Conservation (phyloP, 2,329 filamentous ascomycete genomes). For the Fusarium chlamydosporum region DNA sequence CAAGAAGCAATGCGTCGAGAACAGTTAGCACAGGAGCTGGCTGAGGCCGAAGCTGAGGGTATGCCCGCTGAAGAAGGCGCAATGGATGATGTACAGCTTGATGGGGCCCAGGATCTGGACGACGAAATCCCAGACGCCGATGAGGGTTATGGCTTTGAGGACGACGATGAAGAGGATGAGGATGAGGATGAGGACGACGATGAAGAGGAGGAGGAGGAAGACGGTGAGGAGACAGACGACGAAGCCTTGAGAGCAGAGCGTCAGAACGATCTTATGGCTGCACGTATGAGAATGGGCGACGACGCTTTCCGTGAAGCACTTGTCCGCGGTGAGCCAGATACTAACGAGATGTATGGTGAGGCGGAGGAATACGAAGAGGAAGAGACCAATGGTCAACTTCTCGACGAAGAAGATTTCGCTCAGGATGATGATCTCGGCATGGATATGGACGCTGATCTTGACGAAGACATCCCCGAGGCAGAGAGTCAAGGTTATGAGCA, state of each 20-base stretch:
- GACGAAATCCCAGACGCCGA: slow-evolving; percentile 80
- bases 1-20: slow-evolving; percentile 80
- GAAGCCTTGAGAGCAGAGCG: slow-evolving; percentile 60
- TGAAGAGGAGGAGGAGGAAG: slow-evolving; percentile 58
- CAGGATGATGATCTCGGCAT: slow-evolving; percentile 53
- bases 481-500: slow-evolving; percentile 79
- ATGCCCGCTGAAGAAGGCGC: slow-evolving; percentile 62
- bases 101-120: slow-evolving; percentile 73
- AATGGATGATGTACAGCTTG: slow-evolving; percentile 70
- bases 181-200: slow-evolving; percentile 61
- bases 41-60: slow-evolving; percentile 70
- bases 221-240: slow-evolving; percentile 59
- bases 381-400: slow-evolving; percentile 69
- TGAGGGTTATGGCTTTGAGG: slow-evolving; percentile 65
- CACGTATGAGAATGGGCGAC: slow-evolving; percentile 69
- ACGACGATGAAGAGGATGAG: slow-evolving; percentile 61
- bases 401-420: slow-evolving; percentile 73
- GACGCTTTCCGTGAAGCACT: slow-evolving; percentile 74
- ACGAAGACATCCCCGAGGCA: slow-evolving; percentile 78
- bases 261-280: slow-evolving; percentile 64
- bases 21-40: slow-evolving; percentile 79
- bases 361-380: slow-evolving; percentile 70
- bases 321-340: slow-evolving; percentile 64
- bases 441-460: slow-evolving; percentile 77
- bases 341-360: slow-evolving; percentile 65